Conservation (phyloP, 2,329 filamentous ascomycete genomes). For the Talaromyces marneffei region DNA sequence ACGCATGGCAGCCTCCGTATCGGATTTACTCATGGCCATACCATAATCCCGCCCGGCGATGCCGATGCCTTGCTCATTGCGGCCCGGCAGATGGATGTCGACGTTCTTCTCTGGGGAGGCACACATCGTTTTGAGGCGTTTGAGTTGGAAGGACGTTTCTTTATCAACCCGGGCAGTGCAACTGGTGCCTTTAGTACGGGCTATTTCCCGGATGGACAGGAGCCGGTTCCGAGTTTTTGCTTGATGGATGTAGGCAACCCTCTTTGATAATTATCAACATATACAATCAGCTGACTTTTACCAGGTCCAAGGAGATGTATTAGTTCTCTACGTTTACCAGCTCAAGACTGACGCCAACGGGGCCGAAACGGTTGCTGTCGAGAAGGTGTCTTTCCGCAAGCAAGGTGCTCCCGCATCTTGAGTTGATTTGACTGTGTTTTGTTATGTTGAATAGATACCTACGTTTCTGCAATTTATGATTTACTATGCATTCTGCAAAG, state of each 20-base stretch:
- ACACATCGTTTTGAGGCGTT: conserved; percentile 67
- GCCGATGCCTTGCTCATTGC: conserved; percentile 62
- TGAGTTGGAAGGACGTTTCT: conserved; percentile 67
- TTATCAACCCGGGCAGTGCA: conserved; percentile 63
- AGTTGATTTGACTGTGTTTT: conserved; percentile 3
- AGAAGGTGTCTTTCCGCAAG: conserved; percentile 83
- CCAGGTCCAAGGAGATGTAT: conserved; percentile 89
- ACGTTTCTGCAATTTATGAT: background rate
- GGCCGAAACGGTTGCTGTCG: conserved; percentile 71
- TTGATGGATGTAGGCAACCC: conserved; percentile 81
- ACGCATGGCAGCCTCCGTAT: conserved; percentile 64
- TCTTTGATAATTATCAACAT: background rate
- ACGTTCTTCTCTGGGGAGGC: conserved; percentile 63
- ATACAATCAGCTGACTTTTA: conserved; percentile 13
- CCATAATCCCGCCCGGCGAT: conserved; percentile 62
- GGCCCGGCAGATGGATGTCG: conserved; percentile 65
- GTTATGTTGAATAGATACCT: conserved; percentile 9
- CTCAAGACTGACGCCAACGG: conserved; percentile 71
- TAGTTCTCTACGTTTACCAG: conserved; percentile 93
- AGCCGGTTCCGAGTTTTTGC: conserved; percentile 85
- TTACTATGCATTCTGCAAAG: background rate
- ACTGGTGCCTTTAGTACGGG: conserved; percentile 60
- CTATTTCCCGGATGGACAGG: conserved; percentile 56
- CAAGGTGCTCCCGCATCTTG: conserved; percentile 57
- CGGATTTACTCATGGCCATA: conserved; percentile 65